phyloP scores from a whole-genome alignment of 2,329 filamentous ascomycete species.

The Aureobasidium sp. region DNA sequence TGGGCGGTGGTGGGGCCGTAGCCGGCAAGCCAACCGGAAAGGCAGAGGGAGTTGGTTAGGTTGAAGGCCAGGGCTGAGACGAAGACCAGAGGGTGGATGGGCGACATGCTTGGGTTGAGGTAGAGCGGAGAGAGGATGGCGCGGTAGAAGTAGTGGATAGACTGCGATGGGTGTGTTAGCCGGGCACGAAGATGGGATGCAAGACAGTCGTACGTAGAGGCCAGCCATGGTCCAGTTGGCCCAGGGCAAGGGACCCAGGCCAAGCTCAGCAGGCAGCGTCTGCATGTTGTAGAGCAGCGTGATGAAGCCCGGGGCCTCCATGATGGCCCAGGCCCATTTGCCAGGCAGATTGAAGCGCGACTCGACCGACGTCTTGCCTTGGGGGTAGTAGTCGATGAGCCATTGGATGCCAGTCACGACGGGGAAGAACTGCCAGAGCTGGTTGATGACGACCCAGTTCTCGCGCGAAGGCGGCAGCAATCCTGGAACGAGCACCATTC shows the following conservation, averaged over 20 bases:
- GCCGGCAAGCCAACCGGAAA: slow-evolving; percentile 74
- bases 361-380: slow-evolving; percentile 78
- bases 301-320: slow-evolving; percentile 74
- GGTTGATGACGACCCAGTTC: slow-evolving; percentile 40
- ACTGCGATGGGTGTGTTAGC: slow-evolving; percentile 30
- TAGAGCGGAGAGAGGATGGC: slow-evolving; percentile 73
- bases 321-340: slow-evolving; percentile 74
- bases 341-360: slow-evolving; percentile 81
- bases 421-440: slow-evolving; percentile 42
- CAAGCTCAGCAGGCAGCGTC: slow-evolving; percentile 52
- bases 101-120: slow-evolving; percentile 82
- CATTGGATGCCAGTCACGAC: slow-evolving; percentile 59
- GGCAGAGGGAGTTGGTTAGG: slow-evolving; percentile 63
- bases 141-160: slow-evolving; percentile 85
- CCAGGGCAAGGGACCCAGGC: slow-evolving; percentile 56
- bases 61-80: slow-evolving; percentile 62
- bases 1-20: slow-evolving; percentile 59
- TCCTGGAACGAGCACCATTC: slow-evolving; percentile 36
- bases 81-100: slow-evolving; percentile 66
- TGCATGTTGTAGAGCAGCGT: slow-evolving; percentile 72
- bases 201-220: slow-evolving; percentile 45
- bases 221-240: slow-evolving; percentile 68
- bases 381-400: slow-evolving; percentile 70
- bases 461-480: slow-evolving; percentile 42
- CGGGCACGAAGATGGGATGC: slow-evolving; percentile 21